phyloP scores from a whole-genome alignment of 306 rosid genomes.

The Casuarina equisetifolia region DNA sequence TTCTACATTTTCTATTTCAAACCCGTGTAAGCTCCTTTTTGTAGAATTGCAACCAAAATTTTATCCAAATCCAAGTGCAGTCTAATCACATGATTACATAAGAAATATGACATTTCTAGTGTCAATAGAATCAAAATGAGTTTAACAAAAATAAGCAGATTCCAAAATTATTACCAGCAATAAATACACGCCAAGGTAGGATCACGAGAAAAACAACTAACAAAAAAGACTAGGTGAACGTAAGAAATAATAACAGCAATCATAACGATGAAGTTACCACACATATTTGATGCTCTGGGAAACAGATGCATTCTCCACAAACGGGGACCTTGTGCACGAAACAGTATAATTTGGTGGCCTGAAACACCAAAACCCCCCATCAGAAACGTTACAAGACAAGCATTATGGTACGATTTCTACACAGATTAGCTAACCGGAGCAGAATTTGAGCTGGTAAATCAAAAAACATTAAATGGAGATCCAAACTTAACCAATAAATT shows the following conservation, averaged over 20 bases:
- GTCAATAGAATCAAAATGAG: neutral
- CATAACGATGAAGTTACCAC: conserved; percentile 52
- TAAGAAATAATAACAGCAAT: neutral
- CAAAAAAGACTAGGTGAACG: neutral
- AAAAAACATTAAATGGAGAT: neutral
- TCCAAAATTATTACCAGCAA: neutral
- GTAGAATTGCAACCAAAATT: neutral
- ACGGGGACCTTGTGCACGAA: conserved; percentile 99
- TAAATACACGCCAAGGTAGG: neutral
- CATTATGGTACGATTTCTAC: conserved; percentile 10
- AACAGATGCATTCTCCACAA: conserved; percentile 98
- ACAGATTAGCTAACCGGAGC: neutral
- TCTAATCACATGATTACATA: neutral
- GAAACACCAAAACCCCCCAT: conserved; percentile 32
- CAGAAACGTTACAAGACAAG: neutral
- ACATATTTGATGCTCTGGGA: conserved; percentile 94
- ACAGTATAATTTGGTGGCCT: conserved; percentile 98
- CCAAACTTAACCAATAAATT: neutral
- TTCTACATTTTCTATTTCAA: neutral
- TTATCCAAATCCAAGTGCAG: neutral
- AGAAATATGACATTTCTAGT: neutral
- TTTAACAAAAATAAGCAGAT: neutral
- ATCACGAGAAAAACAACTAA: conserved; percentile 12
- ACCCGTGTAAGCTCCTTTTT: neutral
- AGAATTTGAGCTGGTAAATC: neutral